Base-by-base conservation (phyloP, 495 filamentous ascomycete species). In the Aspergillus panamensis region DNA sequence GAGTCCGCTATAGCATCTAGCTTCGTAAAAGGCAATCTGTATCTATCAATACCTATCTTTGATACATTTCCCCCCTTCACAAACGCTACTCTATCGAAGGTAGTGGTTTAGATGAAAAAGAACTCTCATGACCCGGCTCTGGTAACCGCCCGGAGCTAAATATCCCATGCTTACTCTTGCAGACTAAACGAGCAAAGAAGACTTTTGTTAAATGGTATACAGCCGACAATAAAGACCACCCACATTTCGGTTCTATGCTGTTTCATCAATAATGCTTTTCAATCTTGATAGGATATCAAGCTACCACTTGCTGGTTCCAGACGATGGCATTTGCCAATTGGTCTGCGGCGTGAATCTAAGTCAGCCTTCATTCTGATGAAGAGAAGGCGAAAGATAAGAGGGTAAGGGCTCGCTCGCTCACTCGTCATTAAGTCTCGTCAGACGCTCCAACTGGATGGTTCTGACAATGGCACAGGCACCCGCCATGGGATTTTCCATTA, bases 221-320 rank as follows among this genome's bases (percentile, higher is more conserved):
- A 60, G 35, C 57, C 32, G 21, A 55, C 50, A 37, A 59, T 59
- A 14, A 54, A 59, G 0, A 59, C 50, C 39, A 59, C 50, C 57
- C 51, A 60, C 57, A 60, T 55, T 54, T 60, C 57, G 12, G 43
- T 50, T 31, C 57, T 60, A 16, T 19, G 29, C 20, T 19, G 29
- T 14, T 25, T 57, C 4, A 14, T 37, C 30, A 25, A 45, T 4
- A 25, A 45, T 10, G 16, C 47, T 6, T 30, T 35, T 20, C 42
- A 25, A 25, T 2, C 32, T 8, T 30, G 13, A 39, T 33, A 39
- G 13, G 17, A 20, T 19, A n/a, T 5, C 5, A 20, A 21, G 14
- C 10, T 2, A 21, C 39, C 4, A 21, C 39, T 59, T 47, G 53
- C 57, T 59, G 39, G 20, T 59, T 59, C 57, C 51, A 60, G 8